Conservation (phyloP, 2,329 filamentous ascomycete species). For the Trichophaea hybrida region DNA sequence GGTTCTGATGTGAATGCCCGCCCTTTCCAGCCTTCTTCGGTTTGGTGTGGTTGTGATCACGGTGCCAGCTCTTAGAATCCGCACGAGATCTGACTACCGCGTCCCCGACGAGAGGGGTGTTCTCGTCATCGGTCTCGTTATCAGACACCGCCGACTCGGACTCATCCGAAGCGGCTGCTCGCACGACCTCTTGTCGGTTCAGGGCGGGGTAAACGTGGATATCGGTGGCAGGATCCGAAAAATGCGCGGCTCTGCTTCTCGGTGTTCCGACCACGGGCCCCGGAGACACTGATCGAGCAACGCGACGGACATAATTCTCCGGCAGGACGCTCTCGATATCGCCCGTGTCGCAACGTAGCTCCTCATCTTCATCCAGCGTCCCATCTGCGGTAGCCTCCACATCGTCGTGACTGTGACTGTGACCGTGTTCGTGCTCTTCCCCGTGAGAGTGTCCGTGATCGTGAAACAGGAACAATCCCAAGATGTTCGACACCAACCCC, state of each 20-base stretch:
- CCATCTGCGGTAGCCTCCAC: conserved; percentile 33
- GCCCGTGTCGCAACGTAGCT: conserved; percentile 34
- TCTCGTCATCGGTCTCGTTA: conserved; percentile 30
- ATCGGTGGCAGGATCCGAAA: conserved; percentile 41
- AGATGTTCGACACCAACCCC: conserved; percentile 74
- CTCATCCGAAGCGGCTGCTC: conserved; percentile 49
- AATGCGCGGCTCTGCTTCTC: conserved; percentile 21
- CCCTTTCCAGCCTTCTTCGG: conserved; percentile 46
- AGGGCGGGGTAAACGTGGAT: conserved; percentile 78
- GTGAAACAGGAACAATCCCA: conserved; percentile 81
- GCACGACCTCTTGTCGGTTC: conserved; percentile 84
- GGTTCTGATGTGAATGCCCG: conserved; percentile 66
- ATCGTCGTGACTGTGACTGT: conserved; percentile 32
- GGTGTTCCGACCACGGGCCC: background rate
- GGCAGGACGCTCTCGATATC: conserved; percentile 49
- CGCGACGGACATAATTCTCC: conserved; percentile 44
- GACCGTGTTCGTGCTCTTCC: conserved; percentile 39
- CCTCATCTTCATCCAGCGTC: conserved; percentile 36
- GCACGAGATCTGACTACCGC: conserved; percentile 28
- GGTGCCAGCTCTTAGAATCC: conserved; percentile 38
- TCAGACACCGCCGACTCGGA: conserved; percentile 32
- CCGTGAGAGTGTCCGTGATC: conserved; percentile 76
- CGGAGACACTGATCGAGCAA: conserved; percentile 22
- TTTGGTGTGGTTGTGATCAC: conserved; percentile 66
- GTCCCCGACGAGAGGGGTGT: conserved; percentile 31